Conservation (phyloP, 2,329 filamentous ascomycete genomes). For the Orbilia brochopaga region DNA sequence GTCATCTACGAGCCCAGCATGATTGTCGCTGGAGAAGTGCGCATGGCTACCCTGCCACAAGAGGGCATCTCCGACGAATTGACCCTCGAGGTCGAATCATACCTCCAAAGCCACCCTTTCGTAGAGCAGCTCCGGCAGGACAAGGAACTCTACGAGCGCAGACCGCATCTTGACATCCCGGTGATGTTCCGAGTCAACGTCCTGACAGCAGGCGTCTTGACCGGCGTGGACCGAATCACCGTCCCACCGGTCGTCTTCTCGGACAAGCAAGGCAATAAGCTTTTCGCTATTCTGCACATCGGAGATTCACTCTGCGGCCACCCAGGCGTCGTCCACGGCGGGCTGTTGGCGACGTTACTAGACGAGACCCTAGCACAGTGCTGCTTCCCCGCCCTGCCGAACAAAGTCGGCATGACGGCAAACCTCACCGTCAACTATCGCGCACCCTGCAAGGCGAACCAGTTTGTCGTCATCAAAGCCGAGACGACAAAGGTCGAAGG, state of each 20-base stretch:
- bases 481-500: slow-evolving; percentile 86
- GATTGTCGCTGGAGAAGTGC: slow-evolving; percentile 32
- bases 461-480: slow-evolving; percentile 78
- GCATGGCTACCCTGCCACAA: slow-evolving; percentile 39
- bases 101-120: slow-evolving; percentile 78
- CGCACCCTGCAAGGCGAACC: slow-evolving; percentile 75
- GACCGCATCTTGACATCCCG: slow-evolving; percentile 88
- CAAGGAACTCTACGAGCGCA: slow-evolving; percentile 72
- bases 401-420: slow-evolving; percentile 84
- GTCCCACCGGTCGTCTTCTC: slow-evolving; percentile 81
- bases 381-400: slow-evolving; percentile 85
- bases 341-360: slow-evolving; percentile 85
- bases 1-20: slow-evolving; percentile 44
- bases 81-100: slow-evolving; percentile 69
- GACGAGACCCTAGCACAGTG: slow-evolving; percentile 88
- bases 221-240: slow-evolving; percentile 75
- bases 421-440: slow-evolving; percentile 83
- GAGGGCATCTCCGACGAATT: slow-evolving; percentile 61
- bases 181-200: slow-evolving; percentile 71
- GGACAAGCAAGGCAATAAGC: slow-evolving; percentile 71
- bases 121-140: slow-evolving; percentile 71
- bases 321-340: slow-evolving; percentile 87
- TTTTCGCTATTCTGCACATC: slow-evolving; percentile 77
- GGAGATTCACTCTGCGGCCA: slow-evolving; percentile 85
- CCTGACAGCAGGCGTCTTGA: slow-evolving; percentile 79